Conservation (phyloP, 305 asterid genomes). For the Petunia hybrid region DNA sequence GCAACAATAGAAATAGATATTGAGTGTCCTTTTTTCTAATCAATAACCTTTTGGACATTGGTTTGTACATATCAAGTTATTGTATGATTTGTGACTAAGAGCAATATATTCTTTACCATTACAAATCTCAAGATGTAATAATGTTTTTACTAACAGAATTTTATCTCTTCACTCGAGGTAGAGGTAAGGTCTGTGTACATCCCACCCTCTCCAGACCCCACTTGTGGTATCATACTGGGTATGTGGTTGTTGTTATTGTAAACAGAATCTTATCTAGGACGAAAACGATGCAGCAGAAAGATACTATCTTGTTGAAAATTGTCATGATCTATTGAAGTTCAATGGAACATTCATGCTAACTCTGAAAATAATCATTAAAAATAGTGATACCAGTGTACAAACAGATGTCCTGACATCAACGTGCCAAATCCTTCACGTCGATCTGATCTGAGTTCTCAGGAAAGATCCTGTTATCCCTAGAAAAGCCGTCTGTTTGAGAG, state of each 20-base stretch:
- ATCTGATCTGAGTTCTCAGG: slow-evolving; percentile 8
- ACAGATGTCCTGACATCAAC: slow-evolving; percentile 27
- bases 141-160: background rate
- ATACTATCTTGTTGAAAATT: no score
- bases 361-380: background rate
- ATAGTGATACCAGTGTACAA: background rate
- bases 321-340: no score
- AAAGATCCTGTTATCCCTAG: background rate
- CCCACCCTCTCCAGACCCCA: no score
- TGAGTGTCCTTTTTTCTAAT: background rate
- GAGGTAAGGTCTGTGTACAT: no score
- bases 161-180: no score
- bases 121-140: slow-evolving; percentile 13
- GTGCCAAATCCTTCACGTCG: background rate
- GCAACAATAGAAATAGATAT: slow-evolving; percentile 9
- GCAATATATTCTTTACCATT: slow-evolving; percentile 18
- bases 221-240: no score
- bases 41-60: slow-evolving; percentile 7
- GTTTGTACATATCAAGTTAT: background rate
- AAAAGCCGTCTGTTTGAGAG: background rate
- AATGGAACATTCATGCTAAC: no score
- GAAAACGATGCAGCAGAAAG: no score
- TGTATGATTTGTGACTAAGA: background rate
- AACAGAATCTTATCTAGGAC: no score
- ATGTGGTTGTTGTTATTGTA: no score